Percentiles rank a stretch among this genome's conserved stretches.
Evolutionary conservation across 129 eudicot genomes (phyloP).

Genomic region (Chrysanthemum lavandulifolium): DNA sequence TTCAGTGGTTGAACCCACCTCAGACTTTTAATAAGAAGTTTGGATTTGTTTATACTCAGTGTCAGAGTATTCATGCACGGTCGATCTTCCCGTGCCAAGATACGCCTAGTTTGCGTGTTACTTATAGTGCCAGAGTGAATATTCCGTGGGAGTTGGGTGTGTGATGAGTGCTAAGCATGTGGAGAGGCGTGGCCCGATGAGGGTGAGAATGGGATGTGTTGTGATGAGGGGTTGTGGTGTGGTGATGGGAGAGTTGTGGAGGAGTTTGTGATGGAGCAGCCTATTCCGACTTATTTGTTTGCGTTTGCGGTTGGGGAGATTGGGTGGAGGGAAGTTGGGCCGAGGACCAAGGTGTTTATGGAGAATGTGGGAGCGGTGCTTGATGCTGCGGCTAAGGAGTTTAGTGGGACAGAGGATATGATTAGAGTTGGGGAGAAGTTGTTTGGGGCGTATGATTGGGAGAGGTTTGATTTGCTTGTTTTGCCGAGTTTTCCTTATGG

Average conservation of each 20-base stretch:
- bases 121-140: slow-evolving; percentile 61
- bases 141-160: slow-evolving; percentile 53
- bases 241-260: slow-evolving; percentile 89
- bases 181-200: slow-evolving; percentile 46
- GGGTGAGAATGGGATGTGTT: slow-evolving; percentile 44
- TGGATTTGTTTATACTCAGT: slow-evolving; percentile 62
- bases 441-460: slow-evolving; percentile 96
- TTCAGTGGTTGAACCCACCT: slow-evolving; percentile 85
- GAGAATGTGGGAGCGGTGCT: slow-evolving; percentile 60
- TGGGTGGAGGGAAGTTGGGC: slow-evolving; percentile 87
- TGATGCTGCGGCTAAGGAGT: slow-evolving; percentile 88
- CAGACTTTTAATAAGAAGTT: slow-evolving; percentile 67
- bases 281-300: slow-evolving; percentile 80
- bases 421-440: slow-evolving; percentile 85
- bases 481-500: slow-evolving; percentile 96
- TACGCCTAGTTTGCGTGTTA: slow-evolving; percentile 72
- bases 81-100: slow-evolving; percentile 90
- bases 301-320: slow-evolving; percentile 97
- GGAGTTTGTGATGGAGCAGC: slow-evolving; percentile 96
- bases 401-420: slow-evolving; percentile 92
- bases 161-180: slow-evolving; percentile 87
- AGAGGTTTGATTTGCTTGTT: slow-evolving; percentile 91
- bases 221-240: slow-evolving; percentile 87
- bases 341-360: slow-evolving; percentile 79
- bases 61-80: slow-evolving; percentile 69